Percentiles rank a stretch among this genome's conserved stretches.
Evolutionary conservation across 1,139 yeast genomes (phyloP).

Genomic region (Yamadazyma blattariae): DNA sequence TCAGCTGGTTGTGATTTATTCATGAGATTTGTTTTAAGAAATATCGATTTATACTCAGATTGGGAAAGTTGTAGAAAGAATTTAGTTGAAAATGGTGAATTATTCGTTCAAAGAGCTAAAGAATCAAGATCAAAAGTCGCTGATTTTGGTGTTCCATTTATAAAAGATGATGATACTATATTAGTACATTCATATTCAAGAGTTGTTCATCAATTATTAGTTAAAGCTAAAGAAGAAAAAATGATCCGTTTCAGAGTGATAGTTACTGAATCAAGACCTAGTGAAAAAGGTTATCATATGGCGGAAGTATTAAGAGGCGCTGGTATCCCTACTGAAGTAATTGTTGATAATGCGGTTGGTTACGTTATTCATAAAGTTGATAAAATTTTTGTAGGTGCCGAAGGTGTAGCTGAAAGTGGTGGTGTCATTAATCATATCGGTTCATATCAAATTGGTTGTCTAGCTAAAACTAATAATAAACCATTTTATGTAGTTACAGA

Average conservation of each 20-base stretch:
- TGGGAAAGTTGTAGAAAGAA: slow-evolving; percentile 95
- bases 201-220: slow-evolving; percentile 76
- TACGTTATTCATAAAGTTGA: slow-evolving; percentile 88
- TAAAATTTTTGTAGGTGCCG: slow-evolving; percentile 95
- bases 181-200: slow-evolving; percentile 92
- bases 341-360: slow-evolving; percentile 94
- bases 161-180: slow-evolving; percentile 88
- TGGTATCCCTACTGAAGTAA: slow-evolving; percentile 89
- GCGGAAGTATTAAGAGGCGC: slow-evolving; percentile 64
- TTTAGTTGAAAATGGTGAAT: slow-evolving; percentile 88
- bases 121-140: slow-evolving; percentile 88
- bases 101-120: slow-evolving; percentile 89
- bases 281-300: slow-evolving; percentile 75
- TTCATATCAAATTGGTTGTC: slow-evolving; percentile 88
- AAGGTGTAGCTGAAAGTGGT: slow-evolving; percentile 98
- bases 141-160: slow-evolving; percentile 80
- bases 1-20: slow-evolving; percentile 98
- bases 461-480: slow-evolving; percentile 86
- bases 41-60: slow-evolving; percentile 84
- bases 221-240: slow-evolving; percentile 67
- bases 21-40: slow-evolving; percentile 87
- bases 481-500: slow-evolving; percentile 96
- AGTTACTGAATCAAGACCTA: slow-evolving; percentile 91
- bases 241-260: slow-evolving; percentile 83
- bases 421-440: slow-evolving; percentile 97